A percentile compares a stretch with the other conserved stretches of the same genome.
Evolutionary conservation across 169 alveolate genomes (phyloP).

Genomic region (Eimeria acervulina): DNA sequence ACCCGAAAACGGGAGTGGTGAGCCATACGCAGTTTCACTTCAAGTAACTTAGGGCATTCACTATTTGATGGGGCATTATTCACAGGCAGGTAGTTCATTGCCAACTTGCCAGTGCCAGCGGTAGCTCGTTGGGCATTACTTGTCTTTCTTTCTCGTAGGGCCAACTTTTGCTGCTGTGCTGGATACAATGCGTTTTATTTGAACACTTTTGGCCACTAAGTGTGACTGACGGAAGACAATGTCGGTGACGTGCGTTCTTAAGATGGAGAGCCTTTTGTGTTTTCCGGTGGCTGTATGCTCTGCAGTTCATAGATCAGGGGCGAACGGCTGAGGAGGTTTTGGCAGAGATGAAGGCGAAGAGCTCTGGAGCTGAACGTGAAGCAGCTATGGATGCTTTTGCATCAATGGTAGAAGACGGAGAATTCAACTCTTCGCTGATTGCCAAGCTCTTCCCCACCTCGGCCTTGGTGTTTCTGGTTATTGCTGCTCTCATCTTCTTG

Average conservation of each 20-base stretch:
- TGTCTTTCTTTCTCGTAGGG: neutral
- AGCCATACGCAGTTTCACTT: neutral
- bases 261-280: neutral
- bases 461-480: neutral
- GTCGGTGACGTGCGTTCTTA: neutral
- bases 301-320: conserved; percentile 53
- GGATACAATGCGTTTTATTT: neutral
- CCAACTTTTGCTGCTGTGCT: neutral
- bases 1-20: conserved; percentile 29
- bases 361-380: neutral
- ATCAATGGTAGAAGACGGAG: neutral
- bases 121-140: neutral
- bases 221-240: neutral
- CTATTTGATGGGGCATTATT: neutral
- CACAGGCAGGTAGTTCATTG: neutral
- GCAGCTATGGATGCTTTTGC: neutral
- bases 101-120: neutral
- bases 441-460: neutral
- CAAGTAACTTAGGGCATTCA: neutral
- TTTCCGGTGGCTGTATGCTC: neutral
- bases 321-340: conserved; percentile 27
- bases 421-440: neutral
- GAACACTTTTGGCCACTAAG: neutral
- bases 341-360: conserved; percentile 46
- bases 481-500: conserved; percentile 33